phyloP scores from a whole-genome alignment of 2,329 filamentous ascomycete species.

The Fusarium sambucinum region DNA sequence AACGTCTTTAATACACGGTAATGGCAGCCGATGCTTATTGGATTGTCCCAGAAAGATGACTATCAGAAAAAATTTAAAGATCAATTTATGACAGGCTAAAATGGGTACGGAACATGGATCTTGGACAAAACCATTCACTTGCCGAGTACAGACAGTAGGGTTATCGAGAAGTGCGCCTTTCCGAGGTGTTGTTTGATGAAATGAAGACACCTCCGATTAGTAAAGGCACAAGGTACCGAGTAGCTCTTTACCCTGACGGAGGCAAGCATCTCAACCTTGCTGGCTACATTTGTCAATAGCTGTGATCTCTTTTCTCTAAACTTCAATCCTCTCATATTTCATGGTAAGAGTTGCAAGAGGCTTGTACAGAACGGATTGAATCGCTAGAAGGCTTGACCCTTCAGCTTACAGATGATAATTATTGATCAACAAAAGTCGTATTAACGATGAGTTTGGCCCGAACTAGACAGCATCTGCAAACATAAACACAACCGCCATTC shows the following conservation, averaged over 20 bases:
- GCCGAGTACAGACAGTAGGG: not conserved
- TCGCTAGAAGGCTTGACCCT: not conserved
- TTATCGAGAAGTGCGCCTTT: not conserved
- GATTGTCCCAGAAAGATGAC: not conserved
- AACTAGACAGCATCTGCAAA: not conserved
- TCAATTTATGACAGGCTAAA: not conserved
- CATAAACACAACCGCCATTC: not conserved
- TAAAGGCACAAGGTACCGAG: not conserved
- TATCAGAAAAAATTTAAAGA: not conserved
- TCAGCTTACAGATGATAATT: not conserved
- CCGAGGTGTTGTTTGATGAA: not conserved
- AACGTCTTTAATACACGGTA: conserved; percentile 14
- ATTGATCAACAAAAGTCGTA: not conserved
- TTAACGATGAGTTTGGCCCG: not conserved
- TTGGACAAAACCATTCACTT: not conserved
- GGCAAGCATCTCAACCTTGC: conserved; percentile 19
- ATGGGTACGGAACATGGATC: not conserved
- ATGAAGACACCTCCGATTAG: not conserved
- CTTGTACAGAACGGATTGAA: not conserved
- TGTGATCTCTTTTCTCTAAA: conserved; percentile 18
- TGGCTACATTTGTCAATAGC: not conserved
- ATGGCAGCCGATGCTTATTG: not conserved
- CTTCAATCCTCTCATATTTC: not conserved
- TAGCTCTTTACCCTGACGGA: conserved; percentile 3
- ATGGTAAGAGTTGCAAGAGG: not conserved